Evolutionary conservation across 352 stramenopile genomes (phyloP).

Genomic region (Thalassiosira livingstoniorum): DNA sequence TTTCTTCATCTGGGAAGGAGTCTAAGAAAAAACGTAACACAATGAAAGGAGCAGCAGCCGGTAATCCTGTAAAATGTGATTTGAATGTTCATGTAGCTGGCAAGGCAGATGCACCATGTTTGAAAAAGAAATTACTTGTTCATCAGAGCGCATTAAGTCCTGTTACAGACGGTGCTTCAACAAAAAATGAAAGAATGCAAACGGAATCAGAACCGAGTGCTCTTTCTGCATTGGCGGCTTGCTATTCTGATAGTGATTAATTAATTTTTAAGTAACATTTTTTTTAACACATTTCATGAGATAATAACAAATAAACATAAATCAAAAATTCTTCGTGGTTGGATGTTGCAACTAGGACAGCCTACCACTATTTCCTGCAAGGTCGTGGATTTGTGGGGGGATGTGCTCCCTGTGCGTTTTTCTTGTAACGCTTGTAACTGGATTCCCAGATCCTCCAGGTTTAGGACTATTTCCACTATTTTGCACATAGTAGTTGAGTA

Average conservation of each 20-base stretch:
- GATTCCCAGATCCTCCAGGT: slow-evolving; percentile 23
- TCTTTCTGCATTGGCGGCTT: slow-evolving; percentile 16
- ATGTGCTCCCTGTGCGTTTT: slow-evolving; percentile 73
- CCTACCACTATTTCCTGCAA: slow-evolving; percentile 69
- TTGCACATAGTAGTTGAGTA: slow-evolving; percentile 86
- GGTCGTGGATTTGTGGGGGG: slow-evolving; percentile 61
- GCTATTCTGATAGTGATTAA: slow-evolving; percentile 30
- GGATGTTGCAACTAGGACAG: slow-evolving; percentile 44
- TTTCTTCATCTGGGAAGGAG: slow-evolving; percentile 10
- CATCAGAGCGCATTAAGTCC: neutral
- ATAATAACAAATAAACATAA: neutral
- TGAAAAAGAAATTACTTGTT: neutral
- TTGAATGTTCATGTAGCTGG: neutral
- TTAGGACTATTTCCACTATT: slow-evolving; percentile 49
- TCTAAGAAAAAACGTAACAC: neutral
- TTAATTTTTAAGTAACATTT: neutral
- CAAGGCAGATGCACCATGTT: neutral
- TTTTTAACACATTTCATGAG: too few relatives aligned
- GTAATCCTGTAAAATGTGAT: neutral
- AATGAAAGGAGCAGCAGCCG: neutral
- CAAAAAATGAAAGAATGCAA: neutral
- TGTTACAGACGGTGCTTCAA: neutral
- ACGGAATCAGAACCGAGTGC: neutral
- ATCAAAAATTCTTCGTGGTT: neutral
- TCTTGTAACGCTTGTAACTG: slow-evolving; percentile 68